Conservation (phyloP, 768 basidiomycete species). For the Vararia minispora region DNA sequence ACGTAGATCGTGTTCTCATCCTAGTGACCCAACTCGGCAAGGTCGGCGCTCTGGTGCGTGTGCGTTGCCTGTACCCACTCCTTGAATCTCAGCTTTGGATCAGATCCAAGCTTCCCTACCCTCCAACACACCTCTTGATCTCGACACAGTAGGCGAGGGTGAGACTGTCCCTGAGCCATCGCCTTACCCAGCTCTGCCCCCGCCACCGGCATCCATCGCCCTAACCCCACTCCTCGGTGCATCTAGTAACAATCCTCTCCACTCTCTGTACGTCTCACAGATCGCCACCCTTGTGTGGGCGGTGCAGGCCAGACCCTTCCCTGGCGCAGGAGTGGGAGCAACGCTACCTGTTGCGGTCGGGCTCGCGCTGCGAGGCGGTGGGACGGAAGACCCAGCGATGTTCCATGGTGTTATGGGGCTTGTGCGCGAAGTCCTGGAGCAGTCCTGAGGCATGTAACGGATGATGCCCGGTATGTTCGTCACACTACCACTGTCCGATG, state of each 20-base stretch:
- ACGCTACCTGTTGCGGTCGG: conserved; percentile 64
- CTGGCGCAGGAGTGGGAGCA: conserved; percentile 22
- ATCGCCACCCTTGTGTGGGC: conserved; percentile 80
- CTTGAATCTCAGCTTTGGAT: conserved; percentile 9
- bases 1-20: conserved; percentile 73
- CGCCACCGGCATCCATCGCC: conserved; percentile 61
- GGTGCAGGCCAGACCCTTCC: conserved; percentile 20
- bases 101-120: conserved; percentile 81
- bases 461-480: no score
- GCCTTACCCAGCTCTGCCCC: no score
- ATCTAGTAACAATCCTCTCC: conserved; percentile 54
- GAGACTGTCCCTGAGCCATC: conserved; percentile 23
- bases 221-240: conserved; percentile 74
- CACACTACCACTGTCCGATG: no score
- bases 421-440: conserved; percentile 25
- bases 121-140: conserved; percentile 40
- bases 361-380: conserved; percentile 39
- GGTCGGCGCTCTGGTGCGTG: conserved; percentile 72
- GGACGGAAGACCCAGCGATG: conserved; percentile 24
- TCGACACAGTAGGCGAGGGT: conserved; percentile 24
- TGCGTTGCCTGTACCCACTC: neutral
- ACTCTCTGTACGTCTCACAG: conserved; percentile 78
- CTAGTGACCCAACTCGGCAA: conserved; percentile 85
- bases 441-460: no score
- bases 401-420: conserved; percentile 35